Conservation (phyloP, 345 rosid genomes). For the Acer saccharum region DNA sequence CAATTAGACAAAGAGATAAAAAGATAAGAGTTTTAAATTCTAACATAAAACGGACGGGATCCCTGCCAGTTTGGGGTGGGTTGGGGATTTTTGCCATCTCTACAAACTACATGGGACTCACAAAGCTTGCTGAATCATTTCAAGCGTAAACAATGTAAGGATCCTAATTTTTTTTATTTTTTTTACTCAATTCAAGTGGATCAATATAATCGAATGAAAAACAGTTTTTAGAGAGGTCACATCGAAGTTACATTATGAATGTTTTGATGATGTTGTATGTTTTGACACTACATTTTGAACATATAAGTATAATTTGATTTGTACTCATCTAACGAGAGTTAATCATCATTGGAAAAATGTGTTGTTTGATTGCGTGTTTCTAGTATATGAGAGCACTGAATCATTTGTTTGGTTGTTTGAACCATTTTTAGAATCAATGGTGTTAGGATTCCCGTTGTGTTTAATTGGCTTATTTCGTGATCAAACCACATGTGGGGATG, state of each 20-base stretch:
- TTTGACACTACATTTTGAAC: not conserved
- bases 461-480: too few species aligned
- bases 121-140: too few species aligned
- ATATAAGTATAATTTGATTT: not conserved
- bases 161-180: too few species aligned
- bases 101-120: too few species aligned
- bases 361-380: not conserved
- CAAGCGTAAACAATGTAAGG: too few species aligned
- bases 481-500: too few species aligned
- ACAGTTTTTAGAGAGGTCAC: not conserved
- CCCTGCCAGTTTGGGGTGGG: too few species aligned
- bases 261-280: not conserved
- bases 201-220: not conserved
- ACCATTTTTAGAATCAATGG: not conserved
- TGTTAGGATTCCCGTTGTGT: too few species aligned
- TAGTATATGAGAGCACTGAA: not conserved
- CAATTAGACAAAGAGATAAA: too few species aligned
- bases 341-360: not conserved
- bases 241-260: not conserved
- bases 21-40: too few species aligned
- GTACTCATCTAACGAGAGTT: not conserved
- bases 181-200: not conserved
- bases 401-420: not conserved
- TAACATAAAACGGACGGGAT: too few species aligned
- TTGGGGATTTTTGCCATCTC: too few species aligned